These are phyloP conservation scores for Brassica carinata DNA, from an alignment of 345 rosid species.

Conservation along the genomic window DNA sequence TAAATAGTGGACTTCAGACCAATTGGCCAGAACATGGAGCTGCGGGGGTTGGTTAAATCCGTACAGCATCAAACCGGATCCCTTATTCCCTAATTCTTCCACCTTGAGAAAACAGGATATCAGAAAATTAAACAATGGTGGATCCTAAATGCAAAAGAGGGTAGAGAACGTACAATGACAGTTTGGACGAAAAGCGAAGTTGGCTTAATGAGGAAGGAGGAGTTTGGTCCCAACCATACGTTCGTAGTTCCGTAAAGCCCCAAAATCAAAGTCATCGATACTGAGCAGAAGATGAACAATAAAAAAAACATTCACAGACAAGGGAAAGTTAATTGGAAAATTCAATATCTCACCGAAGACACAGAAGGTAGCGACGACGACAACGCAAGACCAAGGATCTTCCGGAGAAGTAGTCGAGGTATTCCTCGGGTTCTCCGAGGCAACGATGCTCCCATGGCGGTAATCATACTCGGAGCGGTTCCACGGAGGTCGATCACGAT, in stretches of 20 bases:
- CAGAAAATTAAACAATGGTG: background rate
- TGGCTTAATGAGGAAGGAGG: conserved; percentile 69
- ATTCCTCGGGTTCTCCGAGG: conserved; percentile 34
- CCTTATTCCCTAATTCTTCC: conserved; percentile 56
- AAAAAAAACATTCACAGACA: background rate
- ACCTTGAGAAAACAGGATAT: conserved; percentile 51
- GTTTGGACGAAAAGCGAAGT: conserved; percentile 78
- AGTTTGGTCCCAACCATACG: conserved; percentile 67
- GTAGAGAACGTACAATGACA: conserved; percentile 55
- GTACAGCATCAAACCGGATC: conserved; percentile 54
- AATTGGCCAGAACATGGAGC: conserved; percentile 60
- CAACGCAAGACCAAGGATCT: conserved; percentile 87
- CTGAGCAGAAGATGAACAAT: conserved; percentile 40
- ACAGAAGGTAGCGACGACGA: conserved; percentile 85
- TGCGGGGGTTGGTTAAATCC: conserved; percentile 70
- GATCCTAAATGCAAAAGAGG: background rate
- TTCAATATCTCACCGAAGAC: conserved; percentile 62
- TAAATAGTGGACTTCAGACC: conserved; percentile 54
- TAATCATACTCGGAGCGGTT: conserved; percentile 52
- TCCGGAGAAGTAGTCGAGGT: conserved; percentile 43
- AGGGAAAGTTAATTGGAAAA: background rate
- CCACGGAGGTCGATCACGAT: conserved; percentile 41
- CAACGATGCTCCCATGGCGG: conserved; percentile 49
- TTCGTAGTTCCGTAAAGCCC: conserved; percentile 80
- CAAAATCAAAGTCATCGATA: conserved; percentile 82